These are phyloP conservation scores for Boletus pseudopeckii DNA, from an alignment of 768 basidiomycete genomes.

Conservation along the genomic window DNA sequence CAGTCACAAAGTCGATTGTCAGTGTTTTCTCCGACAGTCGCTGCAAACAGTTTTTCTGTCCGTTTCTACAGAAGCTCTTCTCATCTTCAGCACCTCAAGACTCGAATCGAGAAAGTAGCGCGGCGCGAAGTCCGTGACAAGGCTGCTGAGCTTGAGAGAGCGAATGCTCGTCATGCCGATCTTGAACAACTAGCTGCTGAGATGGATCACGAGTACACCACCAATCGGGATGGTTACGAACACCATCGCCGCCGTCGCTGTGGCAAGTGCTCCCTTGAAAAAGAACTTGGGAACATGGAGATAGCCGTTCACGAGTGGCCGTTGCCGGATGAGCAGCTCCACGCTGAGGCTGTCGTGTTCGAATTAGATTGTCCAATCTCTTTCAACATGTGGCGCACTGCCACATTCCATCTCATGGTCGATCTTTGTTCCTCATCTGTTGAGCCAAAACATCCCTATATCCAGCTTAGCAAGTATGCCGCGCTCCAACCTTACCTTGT, in stretches of 20 bases:
- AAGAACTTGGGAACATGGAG: conserved; percentile 13
- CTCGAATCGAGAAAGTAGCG: conserved; percentile 31
- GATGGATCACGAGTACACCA: conserved; percentile 4
- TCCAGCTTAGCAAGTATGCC: conserved; percentile 10
- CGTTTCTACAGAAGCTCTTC: conserved; percentile 33
- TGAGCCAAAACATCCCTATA: conserved; percentile 7
- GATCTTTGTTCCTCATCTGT: conserved; percentile 30
- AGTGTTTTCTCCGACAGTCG: conserved; percentile 30
- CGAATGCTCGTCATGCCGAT: conserved; percentile 20
- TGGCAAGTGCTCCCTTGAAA: conserved; percentile 30
- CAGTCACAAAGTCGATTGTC: conserved; percentile 21
- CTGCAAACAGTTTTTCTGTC: conserved; percentile 27
- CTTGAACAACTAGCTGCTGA: conserved; percentile 10
- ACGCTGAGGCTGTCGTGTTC: conserved; percentile 36
- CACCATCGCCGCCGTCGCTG: conserved; percentile 11
- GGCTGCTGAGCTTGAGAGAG: conserved; percentile 23
- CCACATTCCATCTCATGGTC: conserved; percentile 38
- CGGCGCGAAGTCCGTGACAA: conserved; percentile 19
- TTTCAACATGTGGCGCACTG: conserved; percentile 43
- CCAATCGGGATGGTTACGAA: neutral
- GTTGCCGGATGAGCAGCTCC: conserved; percentile 28
- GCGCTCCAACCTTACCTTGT: conserved; percentile 13
- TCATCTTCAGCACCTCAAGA: conserved; percentile 24
- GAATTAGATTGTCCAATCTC: conserved; percentile 39
- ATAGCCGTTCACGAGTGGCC: conserved; percentile 48